phyloP scores from a whole-genome alignment of 1,139 yeast species.

The Candida freyschussii region DNA sequence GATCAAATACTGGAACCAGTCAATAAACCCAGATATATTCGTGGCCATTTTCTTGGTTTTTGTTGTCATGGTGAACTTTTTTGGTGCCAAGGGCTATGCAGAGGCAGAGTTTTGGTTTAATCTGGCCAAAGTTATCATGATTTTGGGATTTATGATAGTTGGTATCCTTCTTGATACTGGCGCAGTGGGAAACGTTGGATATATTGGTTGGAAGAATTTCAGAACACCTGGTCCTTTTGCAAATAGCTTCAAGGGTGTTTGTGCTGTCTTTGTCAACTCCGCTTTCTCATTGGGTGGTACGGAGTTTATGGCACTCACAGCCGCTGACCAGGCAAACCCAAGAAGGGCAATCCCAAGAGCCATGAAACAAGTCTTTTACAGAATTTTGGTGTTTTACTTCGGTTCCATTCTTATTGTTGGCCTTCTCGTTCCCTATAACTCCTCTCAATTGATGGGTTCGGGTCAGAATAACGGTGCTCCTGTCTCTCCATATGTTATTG shows the following conservation, averaged over 20 bases:
- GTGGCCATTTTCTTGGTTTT: constrained; percentile 50
- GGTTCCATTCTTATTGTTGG: constrained; percentile 58
- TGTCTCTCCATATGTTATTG: constrained; percentile 73
- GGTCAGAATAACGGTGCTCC: constrained; percentile 44
- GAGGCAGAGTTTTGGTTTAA: constrained; percentile 60
- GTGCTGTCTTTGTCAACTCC: constrained; percentile 75
- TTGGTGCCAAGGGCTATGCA: constrained; percentile 67
- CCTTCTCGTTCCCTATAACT: constrained; percentile 60
- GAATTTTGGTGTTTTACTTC: constrained; percentile 61
- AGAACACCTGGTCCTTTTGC: constrained; percentile 52
- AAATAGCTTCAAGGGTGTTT: constrained; percentile 70
- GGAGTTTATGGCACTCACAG: constrained; percentile 77
- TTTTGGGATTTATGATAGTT: constrained; percentile 52
- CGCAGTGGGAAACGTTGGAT: constrained; percentile 50
- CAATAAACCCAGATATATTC: constrained; percentile 52
- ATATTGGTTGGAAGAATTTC: constrained; percentile 49
- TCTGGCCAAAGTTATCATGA: constrained; percentile 49
- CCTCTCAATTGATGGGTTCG: constrained; percentile 44
- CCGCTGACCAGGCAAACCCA: constrained; percentile 79
- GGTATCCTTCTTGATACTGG: constrained; percentile 56
- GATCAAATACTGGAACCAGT: constrained; percentile 51
- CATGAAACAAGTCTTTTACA: constrained; percentile 68
- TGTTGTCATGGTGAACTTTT: constrained; percentile 45
- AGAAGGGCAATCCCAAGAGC: constrained; percentile 61
- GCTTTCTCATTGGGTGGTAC: constrained; percentile 82